A percentile compares a stretch with the other conserved stretches of the same genome.
Evolutionary conservation across 495 filamentous ascomycete species (phyloP).

Genomic region (Podospora conica): DNA sequence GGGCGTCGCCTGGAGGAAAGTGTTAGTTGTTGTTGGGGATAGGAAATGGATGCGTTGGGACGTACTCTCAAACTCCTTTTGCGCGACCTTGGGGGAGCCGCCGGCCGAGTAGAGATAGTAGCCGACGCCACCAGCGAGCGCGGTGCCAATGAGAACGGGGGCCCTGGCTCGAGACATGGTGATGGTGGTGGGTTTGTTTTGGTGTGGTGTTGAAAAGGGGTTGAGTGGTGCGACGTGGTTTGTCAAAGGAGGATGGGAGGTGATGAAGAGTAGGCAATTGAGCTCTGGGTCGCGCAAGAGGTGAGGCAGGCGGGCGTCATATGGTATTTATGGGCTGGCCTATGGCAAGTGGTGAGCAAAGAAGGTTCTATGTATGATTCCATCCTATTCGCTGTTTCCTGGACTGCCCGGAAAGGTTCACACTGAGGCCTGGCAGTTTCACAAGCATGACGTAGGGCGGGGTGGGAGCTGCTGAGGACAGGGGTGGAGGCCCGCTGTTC

Average conservation of each 20-base stretch:
- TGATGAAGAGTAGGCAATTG: not conserved
- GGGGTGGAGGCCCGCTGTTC: not conserved
- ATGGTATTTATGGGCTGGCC: not conserved
- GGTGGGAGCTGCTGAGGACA: not conserved
- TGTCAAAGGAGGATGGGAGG: not conserved
- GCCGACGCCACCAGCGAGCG: constrained; percentile 60
- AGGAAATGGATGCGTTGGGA: not conserved
- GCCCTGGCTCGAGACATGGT: constrained; percentile 50
- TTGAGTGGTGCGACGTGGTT: not conserved
- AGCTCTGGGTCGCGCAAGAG: not conserved
- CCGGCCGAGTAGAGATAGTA: constrained; percentile 93
- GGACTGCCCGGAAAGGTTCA: not conserved
- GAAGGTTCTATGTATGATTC: not conserved
- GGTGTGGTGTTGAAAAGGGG: constrained; percentile 4
- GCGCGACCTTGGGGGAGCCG: constrained; percentile 71
- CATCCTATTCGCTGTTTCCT: constrained; percentile 3
- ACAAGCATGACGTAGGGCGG: constrained; percentile 14
- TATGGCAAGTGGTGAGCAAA: not conserved
- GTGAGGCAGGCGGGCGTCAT: not conserved
- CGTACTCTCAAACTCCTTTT: constrained; percentile 77
- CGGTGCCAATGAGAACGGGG: constrained; percentile 53
- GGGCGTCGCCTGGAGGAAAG: constrained; percentile 50
- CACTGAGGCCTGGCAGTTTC: constrained; percentile 1
- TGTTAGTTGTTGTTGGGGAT: constrained; percentile 7
- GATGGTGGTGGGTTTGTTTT: constrained; percentile 15